phyloP scores from a whole-genome alignment of 345 rosid species.

The Arabidopsis arenosa region DNA sequence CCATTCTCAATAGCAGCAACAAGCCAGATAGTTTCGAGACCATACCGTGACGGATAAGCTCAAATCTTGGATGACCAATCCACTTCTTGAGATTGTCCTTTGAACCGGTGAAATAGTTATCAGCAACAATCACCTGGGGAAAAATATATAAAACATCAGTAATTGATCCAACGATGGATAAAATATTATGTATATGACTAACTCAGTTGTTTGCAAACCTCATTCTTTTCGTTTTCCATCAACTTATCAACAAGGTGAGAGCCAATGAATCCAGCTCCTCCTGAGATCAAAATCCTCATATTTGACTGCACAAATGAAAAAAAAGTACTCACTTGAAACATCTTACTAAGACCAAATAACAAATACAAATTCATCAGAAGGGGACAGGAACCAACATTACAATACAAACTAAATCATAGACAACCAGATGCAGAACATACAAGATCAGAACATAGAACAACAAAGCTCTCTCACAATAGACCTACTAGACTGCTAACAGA shows the following conservation, averaged over 20 bases:
- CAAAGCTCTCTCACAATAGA: slow-evolving; percentile 1
- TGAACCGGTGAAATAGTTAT: slow-evolving; percentile 93
- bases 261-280: slow-evolving; percentile 98
- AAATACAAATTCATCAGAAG: neutral
- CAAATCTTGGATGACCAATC: slow-evolving; percentile 97
- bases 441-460: neutral
- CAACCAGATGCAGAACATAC: neutral
- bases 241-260: slow-evolving; percentile 91
- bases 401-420: neutral
- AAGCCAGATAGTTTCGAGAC: slow-evolving; percentile 19
- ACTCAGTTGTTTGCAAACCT: slow-evolving; percentile 50
- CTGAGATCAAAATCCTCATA: slow-evolving; percentile 93
- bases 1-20: neutral
- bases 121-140: slow-evolving; percentile 80
- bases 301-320: slow-evolving; percentile 62
- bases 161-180: neutral
- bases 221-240: slow-evolving; percentile 95
- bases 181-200: neutral
- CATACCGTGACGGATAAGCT: slow-evolving; percentile 95
- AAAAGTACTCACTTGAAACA: slow-evolving; percentile 16
- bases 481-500: neutral
- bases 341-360: neutral
- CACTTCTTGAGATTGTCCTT: slow-evolving; percentile 86
- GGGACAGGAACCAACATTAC: neutral
- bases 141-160: neutral